These are phyloP conservation scores for Lactarius akahatsu DNA, from an alignment of 768 basidiomycete genomes.

Conservation along the genomic window DNA sequence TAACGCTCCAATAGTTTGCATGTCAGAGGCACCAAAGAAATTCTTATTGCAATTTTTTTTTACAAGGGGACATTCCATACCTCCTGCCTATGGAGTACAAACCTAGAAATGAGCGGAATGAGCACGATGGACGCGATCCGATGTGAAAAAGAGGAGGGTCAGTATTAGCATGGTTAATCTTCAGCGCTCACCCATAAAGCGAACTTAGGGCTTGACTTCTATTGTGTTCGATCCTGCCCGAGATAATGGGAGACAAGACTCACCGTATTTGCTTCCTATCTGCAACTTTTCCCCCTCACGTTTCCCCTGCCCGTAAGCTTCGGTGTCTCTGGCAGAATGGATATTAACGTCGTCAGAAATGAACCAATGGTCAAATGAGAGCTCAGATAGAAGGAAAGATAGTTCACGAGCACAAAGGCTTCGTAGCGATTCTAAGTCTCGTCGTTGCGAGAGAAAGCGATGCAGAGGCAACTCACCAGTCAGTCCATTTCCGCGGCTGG, in stretches of 20 bases:
- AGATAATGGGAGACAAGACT: constrained; percentile 34
- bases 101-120: constrained; percentile 11
- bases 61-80: not conserved
- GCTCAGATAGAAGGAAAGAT: constrained; percentile 53
- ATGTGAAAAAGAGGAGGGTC: constrained; percentile 39
- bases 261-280: constrained; percentile 32
- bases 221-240: constrained; percentile 62
- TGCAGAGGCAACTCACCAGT: no score
- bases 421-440: constrained; percentile 38
- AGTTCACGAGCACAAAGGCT: constrained; percentile 65
- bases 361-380: constrained; percentile 16
- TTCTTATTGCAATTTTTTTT: not conserved
- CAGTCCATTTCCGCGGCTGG: constrained; percentile 61
- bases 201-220: constrained; percentile 88
- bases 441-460: not conserved
- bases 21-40: not conserved
- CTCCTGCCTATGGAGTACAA: not conserved
- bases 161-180: constrained; percentile 86
- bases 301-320: no score
- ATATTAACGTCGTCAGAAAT: not conserved
- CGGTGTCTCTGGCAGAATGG: not conserved
- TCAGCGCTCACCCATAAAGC: constrained; percentile 71
- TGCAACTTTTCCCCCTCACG: not conserved
- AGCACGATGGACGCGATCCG: constrained; percentile 20
- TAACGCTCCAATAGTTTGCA: not conserved